These are phyloP conservation scores for Ceriops tagal DNA, from an alignment of 345 rosid species.

Conservation along the genomic window DNA sequence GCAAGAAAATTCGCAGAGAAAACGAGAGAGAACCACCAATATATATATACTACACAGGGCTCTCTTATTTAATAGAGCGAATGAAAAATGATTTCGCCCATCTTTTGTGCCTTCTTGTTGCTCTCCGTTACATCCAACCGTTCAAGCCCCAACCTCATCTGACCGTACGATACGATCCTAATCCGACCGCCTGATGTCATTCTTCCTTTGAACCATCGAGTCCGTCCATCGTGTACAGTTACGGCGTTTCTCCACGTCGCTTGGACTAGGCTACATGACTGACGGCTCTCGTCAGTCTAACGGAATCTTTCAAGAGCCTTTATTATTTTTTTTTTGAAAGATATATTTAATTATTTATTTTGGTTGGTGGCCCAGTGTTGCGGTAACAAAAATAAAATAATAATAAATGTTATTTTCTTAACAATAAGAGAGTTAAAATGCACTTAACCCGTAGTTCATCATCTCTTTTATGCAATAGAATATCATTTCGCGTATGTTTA, in stretches of 20 bases:
- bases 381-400: too few relatives aligned
- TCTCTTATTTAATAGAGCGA: slow-evolving; percentile 17
- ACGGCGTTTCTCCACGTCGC: neutral
- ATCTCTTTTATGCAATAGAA: too few relatives aligned
- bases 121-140: slow-evolving; percentile 17
- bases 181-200: slow-evolving; percentile 23
- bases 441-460: too few relatives aligned
- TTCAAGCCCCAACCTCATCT: slow-evolving; percentile 10
- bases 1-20: slow-evolving; percentile 33
- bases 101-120: slow-evolving; percentile 10
- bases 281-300: slow-evolving; percentile 6
- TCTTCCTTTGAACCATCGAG: slow-evolving; percentile 20
- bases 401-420: too few relatives aligned
- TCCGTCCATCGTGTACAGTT: slow-evolving; percentile 12
- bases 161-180: slow-evolving; percentile 21
- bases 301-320: slow-evolving; percentile 32
- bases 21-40: slow-evolving; percentile 9
- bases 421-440: too few relatives aligned
- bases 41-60: slow-evolving; percentile 12
- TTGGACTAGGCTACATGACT: neutral
- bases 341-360: neutral
- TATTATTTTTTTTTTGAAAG: neutral
- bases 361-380: too few relatives aligned
- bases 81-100: slow-evolving; percentile 21
- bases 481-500: too few relatives aligned